Conservation (phyloP, 1,139 yeast genomes). For the Blastobotrys buckinghamii region DNA sequence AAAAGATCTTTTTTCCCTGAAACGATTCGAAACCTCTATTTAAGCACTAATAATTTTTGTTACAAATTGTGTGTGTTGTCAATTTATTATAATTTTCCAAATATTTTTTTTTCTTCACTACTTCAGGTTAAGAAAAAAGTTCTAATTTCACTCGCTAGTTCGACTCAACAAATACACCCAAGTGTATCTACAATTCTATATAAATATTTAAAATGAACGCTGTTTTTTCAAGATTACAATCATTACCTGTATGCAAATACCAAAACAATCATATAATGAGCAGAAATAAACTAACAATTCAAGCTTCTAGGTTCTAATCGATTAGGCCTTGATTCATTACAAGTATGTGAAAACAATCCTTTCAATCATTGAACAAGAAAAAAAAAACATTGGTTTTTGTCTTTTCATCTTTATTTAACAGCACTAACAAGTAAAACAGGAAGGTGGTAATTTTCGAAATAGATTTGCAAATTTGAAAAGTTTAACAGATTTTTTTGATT, state of each 20-base stretch:
- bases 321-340: constrained; percentile 18
- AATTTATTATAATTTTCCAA: no score
- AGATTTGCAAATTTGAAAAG: constrained; percentile 73
- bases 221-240: constrained; percentile 17
- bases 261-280: background rate
- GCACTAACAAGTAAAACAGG: constrained; percentile 18
- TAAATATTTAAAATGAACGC: constrained; percentile 17
- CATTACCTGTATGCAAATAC: constrained; percentile 14
- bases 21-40: no score
- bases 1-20: no score
- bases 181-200: background rate
- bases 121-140: background rate
- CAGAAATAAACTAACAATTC: no score
- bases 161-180: background rate
- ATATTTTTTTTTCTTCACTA: background rate
- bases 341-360: constrained; percentile 17
- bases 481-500: constrained; percentile 89
- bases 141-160: background rate
- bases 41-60: no score
- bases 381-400: background rate
- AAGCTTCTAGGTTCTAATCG: constrained; percentile 9
- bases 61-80: no score
- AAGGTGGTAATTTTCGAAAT: constrained; percentile 46
- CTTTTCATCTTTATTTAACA: no score
- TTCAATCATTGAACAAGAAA: background rate